These are phyloP conservation scores for Thalassiosira hispida DNA, from an alignment of 352 stramenopile species.

Conservation along the genomic window DNA sequence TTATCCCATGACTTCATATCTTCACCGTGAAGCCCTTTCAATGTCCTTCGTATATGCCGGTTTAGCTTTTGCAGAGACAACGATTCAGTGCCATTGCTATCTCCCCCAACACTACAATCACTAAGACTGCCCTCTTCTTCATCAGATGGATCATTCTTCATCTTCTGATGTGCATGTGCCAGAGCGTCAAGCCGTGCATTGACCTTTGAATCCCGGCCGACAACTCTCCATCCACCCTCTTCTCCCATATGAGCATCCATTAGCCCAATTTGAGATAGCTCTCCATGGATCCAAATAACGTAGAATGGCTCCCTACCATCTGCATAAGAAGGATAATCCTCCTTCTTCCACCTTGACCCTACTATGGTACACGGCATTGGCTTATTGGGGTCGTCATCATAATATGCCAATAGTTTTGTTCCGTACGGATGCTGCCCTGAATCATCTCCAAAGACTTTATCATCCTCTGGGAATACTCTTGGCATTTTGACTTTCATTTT, in stretches of 20 bases:
- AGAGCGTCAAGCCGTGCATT: slow-evolving; percentile 40
- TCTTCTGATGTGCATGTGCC: slow-evolving; percentile 17
- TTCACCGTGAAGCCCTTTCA: slow-evolving; percentile 15
- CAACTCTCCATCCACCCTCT: slow-evolving; percentile 21
- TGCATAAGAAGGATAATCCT: slow-evolving; percentile 14
- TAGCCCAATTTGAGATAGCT: slow-evolving; percentile 37
- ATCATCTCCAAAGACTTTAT: slow-evolving; percentile 46
- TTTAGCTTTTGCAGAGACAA: slow-evolving; percentile 12
- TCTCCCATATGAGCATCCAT: slow-evolving; percentile 40
- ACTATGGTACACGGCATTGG: slow-evolving; percentile 33
- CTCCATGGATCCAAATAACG: slow-evolving; percentile 36
- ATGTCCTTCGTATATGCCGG: slow-evolving; percentile 14
- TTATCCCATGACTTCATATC: slow-evolving; percentile 14
- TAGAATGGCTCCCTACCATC: slow-evolving; percentile 36
- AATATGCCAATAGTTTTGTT: slow-evolving; percentile 41
- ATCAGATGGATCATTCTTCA: background rate
- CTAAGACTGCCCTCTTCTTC: slow-evolving; percentile 5
- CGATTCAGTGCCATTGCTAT: background rate
- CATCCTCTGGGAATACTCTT: slow-evolving; percentile 26
- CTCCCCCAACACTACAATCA: background rate
- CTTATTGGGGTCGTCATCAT: slow-evolving; percentile 51
- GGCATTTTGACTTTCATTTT: slow-evolving; percentile 45
- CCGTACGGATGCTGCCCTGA: slow-evolving; percentile 42
- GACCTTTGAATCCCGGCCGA: slow-evolving; percentile 1
- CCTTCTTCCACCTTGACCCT: slow-evolving; percentile 38